These are phyloP conservation scores for Trichoderma breve DNA, from an alignment of 2,329 filamentous ascomycete genomes.

Conservation along the genomic window DNA sequence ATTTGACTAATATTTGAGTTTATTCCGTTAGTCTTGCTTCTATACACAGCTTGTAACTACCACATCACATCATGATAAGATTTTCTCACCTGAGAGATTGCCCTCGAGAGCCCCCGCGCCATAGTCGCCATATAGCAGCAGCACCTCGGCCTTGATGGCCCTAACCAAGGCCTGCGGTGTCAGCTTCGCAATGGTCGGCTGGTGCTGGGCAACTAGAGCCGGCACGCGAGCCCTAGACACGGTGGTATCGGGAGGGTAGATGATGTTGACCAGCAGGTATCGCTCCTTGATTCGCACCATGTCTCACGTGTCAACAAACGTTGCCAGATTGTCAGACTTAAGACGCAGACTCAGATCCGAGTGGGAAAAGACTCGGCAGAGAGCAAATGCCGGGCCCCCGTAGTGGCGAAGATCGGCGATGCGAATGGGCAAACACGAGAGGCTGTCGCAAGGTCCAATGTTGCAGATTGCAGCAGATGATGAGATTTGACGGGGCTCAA, in stretches of 20 bases:
- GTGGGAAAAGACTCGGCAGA: not conserved
- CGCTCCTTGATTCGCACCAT: slow-evolving; percentile 98
- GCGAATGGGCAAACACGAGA: not conserved
- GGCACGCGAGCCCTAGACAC: slow-evolving; percentile 43
- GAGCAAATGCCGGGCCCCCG: not conserved
- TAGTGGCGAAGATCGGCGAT: not conserved
- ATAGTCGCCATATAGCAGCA: slow-evolving; percentile 81
- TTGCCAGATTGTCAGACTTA: not conserved
- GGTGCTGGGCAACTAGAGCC: slow-evolving; percentile 70
- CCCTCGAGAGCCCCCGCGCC: slow-evolving; percentile 72
- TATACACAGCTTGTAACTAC: not conserved
- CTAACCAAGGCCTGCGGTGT: slow-evolving; percentile 64
- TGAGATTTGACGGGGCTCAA: not conserved
- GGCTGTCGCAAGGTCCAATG: not conserved
- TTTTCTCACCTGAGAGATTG: slow-evolving; percentile 61
- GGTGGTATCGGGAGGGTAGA: slow-evolving; percentile 67
- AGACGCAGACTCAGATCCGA: not conserved
- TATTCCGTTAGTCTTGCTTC: not conserved
- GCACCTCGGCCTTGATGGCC: slow-evolving; percentile 68
- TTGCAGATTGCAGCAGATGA: not conserved
- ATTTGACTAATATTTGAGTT: slow-evolving; percentile 67
- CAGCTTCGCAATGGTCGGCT: slow-evolving; percentile 72
- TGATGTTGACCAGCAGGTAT: slow-evolving; percentile 90
- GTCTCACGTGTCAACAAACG: not conserved
- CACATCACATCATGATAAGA: not conserved